Conservation (phyloP, 2,329 filamentous ascomycete species). For the Dactylellina haptotyla region DNA sequence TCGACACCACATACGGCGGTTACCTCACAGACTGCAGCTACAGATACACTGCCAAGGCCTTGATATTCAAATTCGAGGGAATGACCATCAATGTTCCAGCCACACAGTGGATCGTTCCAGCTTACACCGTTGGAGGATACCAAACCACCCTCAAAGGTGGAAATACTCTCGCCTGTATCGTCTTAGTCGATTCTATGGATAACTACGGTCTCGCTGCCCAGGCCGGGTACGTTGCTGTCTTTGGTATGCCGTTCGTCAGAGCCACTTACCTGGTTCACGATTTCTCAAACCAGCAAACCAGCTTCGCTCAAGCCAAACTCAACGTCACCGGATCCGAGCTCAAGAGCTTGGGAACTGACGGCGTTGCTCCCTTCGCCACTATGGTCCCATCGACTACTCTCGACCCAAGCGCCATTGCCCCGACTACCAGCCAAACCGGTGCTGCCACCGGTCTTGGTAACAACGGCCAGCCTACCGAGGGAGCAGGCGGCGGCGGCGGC, state of each 20-base stretch:
- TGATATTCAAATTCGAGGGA: slow-evolving; percentile 49
- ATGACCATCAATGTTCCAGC: slow-evolving; percentile 32
- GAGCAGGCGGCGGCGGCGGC: background rate
- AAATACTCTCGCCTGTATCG: slow-evolving; percentile 29
- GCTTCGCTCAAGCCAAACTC: slow-evolving; percentile 50
- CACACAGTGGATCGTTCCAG: slow-evolving; percentile 48
- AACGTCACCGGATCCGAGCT: slow-evolving; percentile 46
- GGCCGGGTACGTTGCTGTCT: slow-evolving; percentile 25
- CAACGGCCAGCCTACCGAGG: background rate
- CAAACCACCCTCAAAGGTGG: slow-evolving; percentile 29
- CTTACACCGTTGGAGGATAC: slow-evolving; percentile 26
- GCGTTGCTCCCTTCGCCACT: slow-evolving; percentile 42
- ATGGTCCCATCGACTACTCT: slow-evolving; percentile 12
- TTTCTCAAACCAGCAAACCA: slow-evolving; percentile 51
- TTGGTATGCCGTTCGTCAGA: slow-evolving; percentile 51
- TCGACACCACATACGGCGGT: slow-evolving; percentile 43
- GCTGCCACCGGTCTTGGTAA: slow-evolving; percentile 1
- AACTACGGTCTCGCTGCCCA: slow-evolving; percentile 38
- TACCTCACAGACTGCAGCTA: slow-evolving; percentile 45
- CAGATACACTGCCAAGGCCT: slow-evolving; percentile 16
- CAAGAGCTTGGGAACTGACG: slow-evolving; percentile 35
- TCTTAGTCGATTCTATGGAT: slow-evolving; percentile 48
- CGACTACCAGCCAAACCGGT: slow-evolving; percentile 4
- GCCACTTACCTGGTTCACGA: slow-evolving; percentile 49
- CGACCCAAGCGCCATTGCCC: slow-evolving; percentile 16